Base-by-base conservation (phyloP, 106 monocot genomes). In the Dioscorea zingiberensis region DNA sequence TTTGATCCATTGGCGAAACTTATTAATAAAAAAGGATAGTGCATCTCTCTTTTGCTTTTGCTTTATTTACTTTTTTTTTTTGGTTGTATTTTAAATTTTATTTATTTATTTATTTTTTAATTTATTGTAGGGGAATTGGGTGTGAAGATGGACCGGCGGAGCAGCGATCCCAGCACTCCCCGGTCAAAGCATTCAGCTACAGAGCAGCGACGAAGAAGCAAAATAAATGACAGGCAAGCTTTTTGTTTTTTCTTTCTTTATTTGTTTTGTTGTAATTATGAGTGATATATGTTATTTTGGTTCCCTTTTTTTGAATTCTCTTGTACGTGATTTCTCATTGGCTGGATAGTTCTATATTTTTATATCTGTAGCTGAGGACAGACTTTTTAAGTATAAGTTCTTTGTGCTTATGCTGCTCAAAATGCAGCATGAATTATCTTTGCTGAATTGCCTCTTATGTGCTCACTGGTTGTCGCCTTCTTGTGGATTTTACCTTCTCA, bases 181-280 rank as follows among this genome's bases (percentile, higher is more conserved):
- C 74, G 90, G 25, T 90, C 90, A 47, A 90, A 90, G 72, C 90
- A 90, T 59, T 90, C 86, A 3, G 90, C 86, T 9, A 90, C 90
- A 0, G 90, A 90, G 73, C 90, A 90, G 77, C 74, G 90, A 25
- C 47, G 90, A 27, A 80, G 90, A 64, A 90, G 90, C 78, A 86
- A 86, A 57, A 90, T 90, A 57, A 90, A 90, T 78, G 83, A 90
- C 51, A 82, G 90, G 90, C 68, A 58, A 29, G 54, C 32, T n/a
- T 54, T 4, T 25, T 54, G 25, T 28, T 25, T 25, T 19, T 30
- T 16, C 26, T 67, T 53, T 54, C 25, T 25, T 19, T 67, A 15
- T 10, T 25, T 51, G 51, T 68, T n/a, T 38, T 56, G 3, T 38
- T 38, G 38, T 38, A 8, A 38, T 0, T 8, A 38, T 38, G 38